Percentiles rank a stretch among this genome's conserved stretches.
These are phyloP conservation scores for Penicillium paradoxum DNA, from an alignment of 495 filamentous ascomycete genomes.

Conservation along the genomic window DNA sequence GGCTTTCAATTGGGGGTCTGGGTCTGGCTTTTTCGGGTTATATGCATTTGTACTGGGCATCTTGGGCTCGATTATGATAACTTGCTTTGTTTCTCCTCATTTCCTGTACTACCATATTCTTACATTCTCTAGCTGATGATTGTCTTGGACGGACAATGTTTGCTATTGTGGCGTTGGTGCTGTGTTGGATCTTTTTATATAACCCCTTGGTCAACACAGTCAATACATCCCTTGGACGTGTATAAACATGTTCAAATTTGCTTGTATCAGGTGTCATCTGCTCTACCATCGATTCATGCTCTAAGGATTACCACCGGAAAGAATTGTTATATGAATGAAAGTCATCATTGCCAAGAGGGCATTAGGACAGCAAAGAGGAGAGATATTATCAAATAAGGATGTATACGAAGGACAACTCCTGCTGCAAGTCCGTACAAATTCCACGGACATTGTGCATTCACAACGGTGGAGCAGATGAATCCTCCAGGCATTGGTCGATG, in stretches of 20 bases:
- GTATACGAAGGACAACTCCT: neutral
- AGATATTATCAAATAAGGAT: constrained; percentile 10
- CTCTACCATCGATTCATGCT: neutral
- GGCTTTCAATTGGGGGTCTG: neutral
- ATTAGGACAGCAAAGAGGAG: neutral
- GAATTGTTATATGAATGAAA: neutral
- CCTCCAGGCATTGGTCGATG: constrained; percentile 74
- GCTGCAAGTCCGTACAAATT: neutral
- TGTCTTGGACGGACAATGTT: neutral
- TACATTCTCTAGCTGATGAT: neutral
- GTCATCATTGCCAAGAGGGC: neutral
- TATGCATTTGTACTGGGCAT: neutral
- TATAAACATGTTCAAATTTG: neutral
- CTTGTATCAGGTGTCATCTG: neutral
- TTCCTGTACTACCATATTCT: neutral
- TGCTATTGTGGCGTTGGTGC: constrained; percentile 2
- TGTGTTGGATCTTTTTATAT: neutral
- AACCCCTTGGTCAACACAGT: neutral
- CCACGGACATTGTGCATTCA: neutral
- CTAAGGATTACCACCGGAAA: too few relatives aligned
- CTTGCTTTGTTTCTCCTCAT: neutral
- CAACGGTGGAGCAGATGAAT: constrained; percentile 60
- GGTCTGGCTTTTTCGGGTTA: too few relatives aligned
- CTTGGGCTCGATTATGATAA: neutral
- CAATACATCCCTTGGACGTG: neutral